These are phyloP conservation scores for Collariella sp. DNA, from an alignment of 495 filamentous ascomycete genomes.

Conservation along the genomic window DNA sequence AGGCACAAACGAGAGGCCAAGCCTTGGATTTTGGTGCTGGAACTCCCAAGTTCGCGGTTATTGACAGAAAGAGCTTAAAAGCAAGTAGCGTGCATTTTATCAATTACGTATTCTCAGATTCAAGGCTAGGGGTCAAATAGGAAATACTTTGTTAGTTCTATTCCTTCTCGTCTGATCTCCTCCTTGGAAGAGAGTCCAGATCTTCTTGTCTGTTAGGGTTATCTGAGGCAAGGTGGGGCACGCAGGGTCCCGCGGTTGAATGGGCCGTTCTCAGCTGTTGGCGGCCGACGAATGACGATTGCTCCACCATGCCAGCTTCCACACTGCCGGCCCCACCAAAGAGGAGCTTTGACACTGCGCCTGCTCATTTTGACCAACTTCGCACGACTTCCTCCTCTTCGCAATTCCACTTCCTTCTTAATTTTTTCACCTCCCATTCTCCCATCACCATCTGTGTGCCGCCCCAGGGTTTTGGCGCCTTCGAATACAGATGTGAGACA, in stretches of 20 bases:
- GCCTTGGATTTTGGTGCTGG: no score
- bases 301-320: background rate
- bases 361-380: constrained; percentile 10
- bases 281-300: background rate
- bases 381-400: constrained; percentile 4
- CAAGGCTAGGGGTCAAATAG: no score
- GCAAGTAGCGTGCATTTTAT: no score
- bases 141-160: background rate
- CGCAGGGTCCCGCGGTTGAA: background rate
- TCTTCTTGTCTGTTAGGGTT: background rate
- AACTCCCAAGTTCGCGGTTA: no score
- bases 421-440: background rate
- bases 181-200: background rate
- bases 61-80: no score
- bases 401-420: constrained; percentile 7
- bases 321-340: background rate
- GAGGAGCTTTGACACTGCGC: constrained; percentile 12
- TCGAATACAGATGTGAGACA: constrained; percentile 20
- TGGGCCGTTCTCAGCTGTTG: background rate
- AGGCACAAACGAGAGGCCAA: no score
- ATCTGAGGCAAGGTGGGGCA: background rate
- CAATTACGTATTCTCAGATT: no score
- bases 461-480: constrained; percentile 5
- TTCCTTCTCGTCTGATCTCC: background rate
- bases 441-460: background rate